phyloP scores from a whole-genome alignment of 768 basidiomycete species.

The Termitomyces sp. region DNA sequence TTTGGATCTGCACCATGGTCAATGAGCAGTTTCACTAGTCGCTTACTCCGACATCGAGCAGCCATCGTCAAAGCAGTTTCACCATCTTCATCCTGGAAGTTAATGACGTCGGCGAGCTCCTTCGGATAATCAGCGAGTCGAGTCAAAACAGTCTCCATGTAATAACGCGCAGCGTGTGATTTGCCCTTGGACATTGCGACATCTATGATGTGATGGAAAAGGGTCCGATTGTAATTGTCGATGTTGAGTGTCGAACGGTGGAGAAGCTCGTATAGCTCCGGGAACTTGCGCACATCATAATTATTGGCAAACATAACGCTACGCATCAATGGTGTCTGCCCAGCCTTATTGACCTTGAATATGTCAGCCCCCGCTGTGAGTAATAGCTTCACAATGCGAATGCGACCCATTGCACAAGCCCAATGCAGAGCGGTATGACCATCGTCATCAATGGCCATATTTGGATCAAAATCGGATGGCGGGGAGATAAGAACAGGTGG shows the following conservation, averaged over 20 bases:
- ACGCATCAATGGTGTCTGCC: conserved; percentile 97
- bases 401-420: conserved; percentile 98
- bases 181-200: conserved; percentile 97
- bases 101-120: conserved; percentile 96
- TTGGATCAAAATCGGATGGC: conserved; percentile 88
- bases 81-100: conserved; percentile 98
- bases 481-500: conserved; percentile 84
- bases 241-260: conserved; percentile 99
- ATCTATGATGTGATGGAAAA: conserved; percentile 97
- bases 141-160: conserved; percentile 93
- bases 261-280: conserved; percentile 92
- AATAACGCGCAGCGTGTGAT: conserved; percentile 95
- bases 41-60: conserved; percentile 91
- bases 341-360: conserved; percentile 93
- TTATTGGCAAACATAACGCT: conserved; percentile 99
- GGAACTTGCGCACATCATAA: conserved; percentile 98
- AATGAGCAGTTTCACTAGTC: conserved; percentile 90
- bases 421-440: conserved; percentile 96
- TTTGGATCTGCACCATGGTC: conserved; percentile 97
- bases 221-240: conserved; percentile 94
- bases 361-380: conserved; percentile 94
- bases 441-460: conserved; percentile 97
- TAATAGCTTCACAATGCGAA: conserved; percentile 91
- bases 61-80: conserved; percentile 97
- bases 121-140: conserved; percentile 90